A percentile compares a stretch with the other conserved stretches of the same genome.
phyloP scores from a whole-genome alignment of 495 filamentous ascomycete genomes.

The Penicillium ochrochloron region DNA sequence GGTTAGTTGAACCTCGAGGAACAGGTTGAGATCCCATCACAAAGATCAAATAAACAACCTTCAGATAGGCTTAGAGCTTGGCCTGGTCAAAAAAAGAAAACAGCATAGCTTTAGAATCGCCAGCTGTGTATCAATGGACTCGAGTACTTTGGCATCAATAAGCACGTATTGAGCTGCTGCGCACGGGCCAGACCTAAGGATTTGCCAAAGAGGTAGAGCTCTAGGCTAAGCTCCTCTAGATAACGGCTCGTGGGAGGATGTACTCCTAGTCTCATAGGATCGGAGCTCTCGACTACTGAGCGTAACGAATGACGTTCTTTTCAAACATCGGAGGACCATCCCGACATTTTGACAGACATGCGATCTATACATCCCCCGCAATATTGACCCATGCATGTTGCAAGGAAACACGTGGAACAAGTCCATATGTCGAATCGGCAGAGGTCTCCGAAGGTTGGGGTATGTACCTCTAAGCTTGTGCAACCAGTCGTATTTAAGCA shows the following conservation, averaged over 20 bases:
- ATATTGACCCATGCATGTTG: neutral
- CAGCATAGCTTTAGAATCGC: no score
- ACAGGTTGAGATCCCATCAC: no score
- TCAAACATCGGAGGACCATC: conserved; percentile 18
- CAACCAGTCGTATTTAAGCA: neutral
- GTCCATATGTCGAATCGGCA: conserved; percentile 5
- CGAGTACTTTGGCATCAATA: neutral
- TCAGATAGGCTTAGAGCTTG: no score
- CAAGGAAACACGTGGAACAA: neutral
- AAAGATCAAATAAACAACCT: no score
- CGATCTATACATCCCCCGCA: conserved; percentile 16
- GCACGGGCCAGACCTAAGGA: neutral
- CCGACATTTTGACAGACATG: conserved; percentile 13
- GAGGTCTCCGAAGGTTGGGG: conserved; percentile 6
- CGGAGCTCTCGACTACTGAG: neutral
- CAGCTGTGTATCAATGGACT: no score
- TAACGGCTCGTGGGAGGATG: no score
- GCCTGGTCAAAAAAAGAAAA: no score
- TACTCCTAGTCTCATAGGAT: neutral
- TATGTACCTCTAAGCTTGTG: neutral
- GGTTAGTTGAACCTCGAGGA: no score
- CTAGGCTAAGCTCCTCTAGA: no score
- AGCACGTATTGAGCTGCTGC: neutral
- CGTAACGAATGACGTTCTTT: conserved; percentile 4
- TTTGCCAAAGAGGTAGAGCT: neutral